phyloP scores from a whole-genome alignment of 1,139 yeast species.

The Hansenula sp. region DNA sequence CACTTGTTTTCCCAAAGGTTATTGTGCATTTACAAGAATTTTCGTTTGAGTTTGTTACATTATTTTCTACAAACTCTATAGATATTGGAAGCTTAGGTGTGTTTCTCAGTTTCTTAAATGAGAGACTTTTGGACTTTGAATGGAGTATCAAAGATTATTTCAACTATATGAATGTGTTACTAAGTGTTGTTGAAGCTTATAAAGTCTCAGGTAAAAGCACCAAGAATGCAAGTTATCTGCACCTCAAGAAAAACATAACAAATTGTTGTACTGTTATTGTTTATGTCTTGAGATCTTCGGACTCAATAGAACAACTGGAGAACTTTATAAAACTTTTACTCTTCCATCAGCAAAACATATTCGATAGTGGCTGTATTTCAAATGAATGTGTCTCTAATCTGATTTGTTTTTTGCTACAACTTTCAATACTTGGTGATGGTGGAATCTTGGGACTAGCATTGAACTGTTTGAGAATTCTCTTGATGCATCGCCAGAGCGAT shows the following conservation, averaged over 20 bases:
- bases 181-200: constrained; percentile 17
- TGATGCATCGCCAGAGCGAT: constrained; percentile 25
- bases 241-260: constrained; percentile 14
- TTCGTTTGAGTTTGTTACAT: constrained; percentile 19
- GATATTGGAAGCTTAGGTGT: constrained; percentile 17
- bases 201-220: constrained; percentile 11
- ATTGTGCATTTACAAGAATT: constrained; percentile 23
- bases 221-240: constrained; percentile 13
- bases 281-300: constrained; percentile 15
- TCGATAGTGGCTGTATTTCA: constrained; percentile 32
- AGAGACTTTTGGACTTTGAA: constrained; percentile 17
- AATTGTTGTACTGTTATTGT: constrained; percentile 9
- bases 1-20: constrained; percentile 24
- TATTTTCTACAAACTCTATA: constrained; percentile 15
- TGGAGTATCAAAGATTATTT: constrained; percentile 23
- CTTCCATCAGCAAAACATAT: constrained; percentile 41
- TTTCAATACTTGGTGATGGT: constrained; percentile 13
- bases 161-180: constrained; percentile 18
- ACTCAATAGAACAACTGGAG: constrained; percentile 21
- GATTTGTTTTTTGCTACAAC: constrained; percentile 21
- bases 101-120: constrained; percentile 14
- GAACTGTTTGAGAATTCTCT: constrained; percentile 25
- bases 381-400: constrained; percentile 32
- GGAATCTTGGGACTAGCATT: constrained; percentile 19
- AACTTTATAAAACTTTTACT: constrained; percentile 27